A percentile compares a stretch with the other conserved stretches of the same genome.
phyloP scores from a whole-genome alignment of 768 basidiomycete species.

The Pisolithus albus region DNA sequence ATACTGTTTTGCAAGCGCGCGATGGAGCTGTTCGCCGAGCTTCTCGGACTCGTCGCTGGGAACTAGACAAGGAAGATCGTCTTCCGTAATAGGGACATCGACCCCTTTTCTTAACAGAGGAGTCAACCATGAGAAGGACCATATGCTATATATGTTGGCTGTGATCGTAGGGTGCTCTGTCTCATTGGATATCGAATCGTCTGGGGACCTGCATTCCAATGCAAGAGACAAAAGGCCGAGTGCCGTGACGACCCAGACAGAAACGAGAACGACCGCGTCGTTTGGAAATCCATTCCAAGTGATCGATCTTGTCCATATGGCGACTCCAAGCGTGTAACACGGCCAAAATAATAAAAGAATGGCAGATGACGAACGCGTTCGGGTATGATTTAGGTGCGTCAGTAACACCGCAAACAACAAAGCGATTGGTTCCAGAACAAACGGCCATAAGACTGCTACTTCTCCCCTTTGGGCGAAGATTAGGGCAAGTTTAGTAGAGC shows the following conservation, averaged over 20 bases:
- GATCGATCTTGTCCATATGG: constrained; percentile 58
- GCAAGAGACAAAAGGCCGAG: constrained; percentile 51
- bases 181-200: constrained; percentile 35
- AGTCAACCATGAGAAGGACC: constrained; percentile 86
- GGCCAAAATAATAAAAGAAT: constrained; percentile 82
- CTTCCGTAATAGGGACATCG: constrained; percentile 64
- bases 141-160: constrained; percentile 77
- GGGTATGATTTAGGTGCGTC: constrained; percentile 64
- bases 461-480: constrained; percentile 27
- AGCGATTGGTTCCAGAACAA: constrained; percentile 53
- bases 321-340: constrained; percentile 41
- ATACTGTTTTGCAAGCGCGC: constrained; percentile 58
- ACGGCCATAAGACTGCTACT: constrained; percentile 43
- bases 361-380: constrained; percentile 63
- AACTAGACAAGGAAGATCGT: constrained; percentile 74
- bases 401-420: constrained; percentile 43
- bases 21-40: constrained; percentile 55
- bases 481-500: constrained; percentile 37
- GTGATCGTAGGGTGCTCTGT: constrained; percentile 65
- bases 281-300: constrained; percentile 26
- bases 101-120: constrained; percentile 67
- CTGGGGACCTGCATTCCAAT: constrained; percentile 68
- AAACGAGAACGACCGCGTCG: constrained; percentile 30
- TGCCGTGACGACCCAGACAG: constrained; percentile 38
- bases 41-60: constrained; percentile 62